These are phyloP conservation scores for Colletotrichum sp. DNA, from an alignment of 2,329 filamentous ascomycete genomes.

Conservation along the genomic window DNA sequence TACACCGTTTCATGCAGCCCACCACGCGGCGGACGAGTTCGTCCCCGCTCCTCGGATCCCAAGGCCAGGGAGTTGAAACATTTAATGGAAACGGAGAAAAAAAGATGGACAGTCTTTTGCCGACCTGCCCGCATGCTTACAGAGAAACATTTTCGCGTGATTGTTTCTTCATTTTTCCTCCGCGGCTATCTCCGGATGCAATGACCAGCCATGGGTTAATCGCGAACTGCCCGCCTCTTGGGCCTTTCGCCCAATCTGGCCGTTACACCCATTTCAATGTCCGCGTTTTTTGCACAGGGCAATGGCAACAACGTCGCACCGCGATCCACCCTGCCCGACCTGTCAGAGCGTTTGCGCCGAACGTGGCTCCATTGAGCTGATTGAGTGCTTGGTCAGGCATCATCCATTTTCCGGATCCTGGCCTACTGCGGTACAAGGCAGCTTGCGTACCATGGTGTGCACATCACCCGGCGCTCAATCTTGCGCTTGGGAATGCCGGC, in stretches of 20 bases:
- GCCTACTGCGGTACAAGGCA: background rate
- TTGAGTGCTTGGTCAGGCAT: constrained; percentile 10
- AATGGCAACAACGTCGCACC: constrained; percentile 7
- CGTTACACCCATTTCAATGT: background rate
- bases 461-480: background rate
- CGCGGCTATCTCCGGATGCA: background rate
- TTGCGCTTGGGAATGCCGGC: background rate
- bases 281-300: background rate
- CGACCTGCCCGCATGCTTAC: background rate
- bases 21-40: background rate
- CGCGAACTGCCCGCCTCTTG: background rate
- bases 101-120: background rate
- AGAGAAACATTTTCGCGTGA: background rate
- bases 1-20: constrained; percentile 18
- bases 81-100: constrained; percentile 11
- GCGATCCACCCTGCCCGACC: constrained; percentile 1
- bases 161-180: background rate
- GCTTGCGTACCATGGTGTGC: background rate
- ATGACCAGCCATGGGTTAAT: background rate
- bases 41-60: constrained; percentile 11
- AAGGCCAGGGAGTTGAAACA: constrained; percentile 15
- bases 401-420: constrained; percentile 4
- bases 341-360: constrained; percentile 15
- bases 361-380: background rate
- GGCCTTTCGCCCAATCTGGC: background rate